Evolutionary conservation across 768 basidiomycete genomes (phyloP), one percentile per base, ranked within the genome.

Genomic region (Boletus insuetus): DNA sequence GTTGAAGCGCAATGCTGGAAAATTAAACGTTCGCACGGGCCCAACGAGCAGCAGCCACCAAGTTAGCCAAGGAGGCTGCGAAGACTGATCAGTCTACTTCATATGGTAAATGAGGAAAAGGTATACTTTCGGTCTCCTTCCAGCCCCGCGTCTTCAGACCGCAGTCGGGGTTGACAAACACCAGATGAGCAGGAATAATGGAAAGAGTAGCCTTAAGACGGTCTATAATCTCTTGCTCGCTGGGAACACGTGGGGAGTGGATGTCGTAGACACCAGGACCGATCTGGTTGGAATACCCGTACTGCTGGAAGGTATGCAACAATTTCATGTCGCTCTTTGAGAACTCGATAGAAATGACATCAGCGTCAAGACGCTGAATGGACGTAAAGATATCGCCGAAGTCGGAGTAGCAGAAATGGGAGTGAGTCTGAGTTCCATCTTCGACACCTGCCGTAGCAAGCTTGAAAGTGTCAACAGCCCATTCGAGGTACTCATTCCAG

Each of bases 401-500:
- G 80, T 98, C 95, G 53, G 95, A 98, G 80, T 94, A 95, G 80
- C 94, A 96, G 84, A 96, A 96, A 82, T 99, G 97, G 48, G 94
- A 98, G 81, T 98, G 96, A 65, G 94, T 94, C 78, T 98, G 96
- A 67, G 93, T 91, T 58, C 85, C 80, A 72, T 98, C 89, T 69
- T 83, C 83, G 66, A 98, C 97, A 74, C 96, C 97, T 19, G 97
- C 92, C 55, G 96, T 98, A 48, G 97, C 78, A 59, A 98, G 86
- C 77, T 94, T 94, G 85, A 99, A 99, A 60, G 96, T 97, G 77
- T 98, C 94, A 58, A 98, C 94, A 46, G 97, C 95, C 97, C 97
- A 99, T 62, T 82, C 84, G 75, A 99, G 86, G 82, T 99, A 99
- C 66, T 76, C 83, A 66, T 93, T 87, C 97, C 97, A 98, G 76